Percentiles rank a stretch among this genome's conserved stretches.
Conservation (phyloP, 129 eudicot genomes). For the Silybum marianum region DNA sequence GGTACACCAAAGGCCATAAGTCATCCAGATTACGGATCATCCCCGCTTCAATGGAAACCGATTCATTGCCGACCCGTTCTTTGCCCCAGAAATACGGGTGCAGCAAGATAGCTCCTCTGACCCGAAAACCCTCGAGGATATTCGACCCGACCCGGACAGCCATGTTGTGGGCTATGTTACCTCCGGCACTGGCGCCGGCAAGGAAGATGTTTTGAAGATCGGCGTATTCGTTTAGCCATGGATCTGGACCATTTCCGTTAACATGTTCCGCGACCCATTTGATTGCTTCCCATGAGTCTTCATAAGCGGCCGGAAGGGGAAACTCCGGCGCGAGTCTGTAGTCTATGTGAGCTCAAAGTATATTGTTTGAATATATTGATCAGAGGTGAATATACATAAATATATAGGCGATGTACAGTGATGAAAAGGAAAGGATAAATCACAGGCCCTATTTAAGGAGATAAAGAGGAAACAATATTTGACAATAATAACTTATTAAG, state of each 20-base stretch:
- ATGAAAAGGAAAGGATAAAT: too few species aligned
- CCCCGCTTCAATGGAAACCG: neutral
- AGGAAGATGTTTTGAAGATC: constrained; percentile 48
- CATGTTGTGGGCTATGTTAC: constrained; percentile 43
- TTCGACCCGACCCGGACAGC: constrained; percentile 34
- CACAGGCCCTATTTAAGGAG: too few species aligned
- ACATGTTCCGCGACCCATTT: constrained; percentile 53
- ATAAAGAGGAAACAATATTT: too few species aligned
- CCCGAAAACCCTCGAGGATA: neutral
- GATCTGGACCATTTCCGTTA: constrained; percentile 40
- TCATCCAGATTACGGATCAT: neutral
- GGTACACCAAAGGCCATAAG: constrained; percentile 33
- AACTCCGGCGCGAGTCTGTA: constrained; percentile 55
- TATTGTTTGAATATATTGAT: too few species aligned
- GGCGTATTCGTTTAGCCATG: constrained; percentile 47
- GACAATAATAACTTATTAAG: too few species aligned
- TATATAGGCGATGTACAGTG: too few species aligned
- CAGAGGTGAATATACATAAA: too few species aligned
- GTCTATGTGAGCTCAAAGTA: too few species aligned
- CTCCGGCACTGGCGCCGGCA: constrained; percentile 70
- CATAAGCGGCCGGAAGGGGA: constrained; percentile 43
- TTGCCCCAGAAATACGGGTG: constrained; percentile 54
- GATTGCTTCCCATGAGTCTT: constrained; percentile 55
- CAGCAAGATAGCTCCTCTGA: constrained; percentile 35
- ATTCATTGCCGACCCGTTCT: constrained; percentile 28